A percentile compares a stretch with the other conserved stretches of the same genome.
These are phyloP conservation scores for Candida railenensis DNA, from an alignment of 805 yeast species.

Conservation along the genomic window DNA sequence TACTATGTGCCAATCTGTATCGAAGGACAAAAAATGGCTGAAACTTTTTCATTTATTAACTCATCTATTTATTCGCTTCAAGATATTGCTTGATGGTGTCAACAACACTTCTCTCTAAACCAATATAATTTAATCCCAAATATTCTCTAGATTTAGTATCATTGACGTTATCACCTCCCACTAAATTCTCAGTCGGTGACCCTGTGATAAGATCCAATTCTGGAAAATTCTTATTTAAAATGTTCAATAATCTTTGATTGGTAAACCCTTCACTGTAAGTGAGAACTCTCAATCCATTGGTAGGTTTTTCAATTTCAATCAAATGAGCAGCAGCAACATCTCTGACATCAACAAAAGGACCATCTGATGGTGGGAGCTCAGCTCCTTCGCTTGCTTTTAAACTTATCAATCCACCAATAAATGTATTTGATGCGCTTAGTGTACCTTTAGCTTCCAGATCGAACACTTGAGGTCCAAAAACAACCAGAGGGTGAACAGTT, in stretches of 20 bases:
- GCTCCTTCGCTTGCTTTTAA: constrained; percentile 13
- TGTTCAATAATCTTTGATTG: constrained; percentile 22
- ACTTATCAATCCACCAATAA: constrained; percentile 18
- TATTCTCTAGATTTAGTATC: constrained; percentile 16
- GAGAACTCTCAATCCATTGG: constrained; percentile 30
- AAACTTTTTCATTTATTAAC: no score
- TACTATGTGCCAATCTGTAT: no score
- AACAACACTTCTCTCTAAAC: constrained; percentile 21
- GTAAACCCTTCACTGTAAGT: constrained; percentile 17
- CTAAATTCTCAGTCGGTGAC: not conserved
- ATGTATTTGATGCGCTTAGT: constrained; percentile 26
- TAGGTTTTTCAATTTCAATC: constrained; percentile 42
- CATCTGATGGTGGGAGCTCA: constrained; percentile 11
- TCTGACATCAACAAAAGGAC: constrained; percentile 26
- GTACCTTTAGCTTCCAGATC: constrained; percentile 8
- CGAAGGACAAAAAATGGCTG: no score
- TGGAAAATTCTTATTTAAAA: constrained; percentile 21
- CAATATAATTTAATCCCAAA: constrained; percentile 21
- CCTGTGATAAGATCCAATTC: constrained; percentile 36
- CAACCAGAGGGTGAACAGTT: constrained; percentile 21
- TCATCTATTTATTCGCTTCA: constrained; percentile 1
- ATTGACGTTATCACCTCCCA: constrained; percentile 7
- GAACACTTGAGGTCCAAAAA: constrained; percentile 20
- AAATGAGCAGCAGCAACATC: constrained; percentile 53
- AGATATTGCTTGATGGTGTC: constrained; percentile 24